Evolutionary conservation across 2,329 filamentous ascomycete genomes (phyloP).

Genomic region (Verticillium zaregamsianum): DNA sequence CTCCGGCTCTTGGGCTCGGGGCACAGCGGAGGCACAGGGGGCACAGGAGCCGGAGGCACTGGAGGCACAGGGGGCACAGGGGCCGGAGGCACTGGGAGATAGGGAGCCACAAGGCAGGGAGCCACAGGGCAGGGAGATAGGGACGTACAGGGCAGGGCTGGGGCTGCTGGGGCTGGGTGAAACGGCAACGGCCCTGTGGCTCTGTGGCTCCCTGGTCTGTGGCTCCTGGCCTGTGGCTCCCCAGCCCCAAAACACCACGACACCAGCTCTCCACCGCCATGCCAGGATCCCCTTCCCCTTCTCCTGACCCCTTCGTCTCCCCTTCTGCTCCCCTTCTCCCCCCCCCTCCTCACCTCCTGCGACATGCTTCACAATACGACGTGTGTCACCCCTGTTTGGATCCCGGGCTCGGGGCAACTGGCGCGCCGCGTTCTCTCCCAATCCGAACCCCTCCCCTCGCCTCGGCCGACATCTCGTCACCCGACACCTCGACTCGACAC

Average conservation of each 20-base stretch:
- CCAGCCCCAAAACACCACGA: background rate
- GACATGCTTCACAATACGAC: background rate
- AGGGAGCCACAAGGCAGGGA: background rate
- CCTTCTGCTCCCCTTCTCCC: background rate
- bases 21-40: background rate
- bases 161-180: too few relatives aligned
- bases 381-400: background rate
- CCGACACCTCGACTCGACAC: too few relatives aligned
- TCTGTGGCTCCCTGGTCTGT: too few relatives aligned
- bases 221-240: too few relatives aligned
- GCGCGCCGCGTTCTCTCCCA: background rate
- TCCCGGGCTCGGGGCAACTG: background rate
- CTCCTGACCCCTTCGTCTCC: background rate
- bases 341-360: background rate
- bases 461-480: too few relatives aligned
- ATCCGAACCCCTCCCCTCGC: background rate
- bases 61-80: too few relatives aligned
- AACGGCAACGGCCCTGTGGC: too few relatives aligned
- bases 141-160: too few relatives aligned
- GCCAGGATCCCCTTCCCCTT: background rate
- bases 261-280: background rate
- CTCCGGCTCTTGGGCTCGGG: background rate
- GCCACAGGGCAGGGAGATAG: too few relatives aligned
- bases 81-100: too few relatives aligned
- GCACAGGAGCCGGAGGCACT: too few relatives aligned